Conservation (phyloP, 2,329 filamentous ascomycete genomes). For the Ceratocystis variospora region DNA sequence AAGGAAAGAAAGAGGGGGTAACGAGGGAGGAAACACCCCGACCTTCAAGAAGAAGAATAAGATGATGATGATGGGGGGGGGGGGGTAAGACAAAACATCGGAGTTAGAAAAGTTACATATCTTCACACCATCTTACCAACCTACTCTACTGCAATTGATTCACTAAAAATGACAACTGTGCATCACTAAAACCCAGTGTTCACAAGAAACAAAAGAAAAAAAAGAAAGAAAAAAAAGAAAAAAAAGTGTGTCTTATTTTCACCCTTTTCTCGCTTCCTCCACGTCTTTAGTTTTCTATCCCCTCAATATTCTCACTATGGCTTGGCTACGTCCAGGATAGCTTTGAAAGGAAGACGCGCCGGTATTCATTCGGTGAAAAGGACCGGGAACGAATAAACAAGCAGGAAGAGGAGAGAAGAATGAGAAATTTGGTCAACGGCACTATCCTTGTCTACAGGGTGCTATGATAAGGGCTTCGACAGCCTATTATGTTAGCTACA, state of each 20-base stretch:
- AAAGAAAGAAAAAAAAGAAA: too few relatives aligned
- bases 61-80: too few relatives aligned
- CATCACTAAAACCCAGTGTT: neutral
- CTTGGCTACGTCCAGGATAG: neutral
- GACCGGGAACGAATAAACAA: neutral
- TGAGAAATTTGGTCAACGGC: neutral
- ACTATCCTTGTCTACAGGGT: neutral
- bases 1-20: neutral
- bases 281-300: neutral
- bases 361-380: neutral
- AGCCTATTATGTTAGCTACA: neutral
- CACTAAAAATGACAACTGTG: neutral
- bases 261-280: neutral
- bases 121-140: neutral
- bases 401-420: neutral
- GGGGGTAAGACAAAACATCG: too few relatives aligned
- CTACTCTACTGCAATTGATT: neutral
- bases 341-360: constrained; percentile 6
- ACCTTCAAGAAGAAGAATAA: neutral
- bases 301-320: neutral
- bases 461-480: neutral
- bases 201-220: neutral
- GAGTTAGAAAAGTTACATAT: neutral
- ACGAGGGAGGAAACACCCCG: neutral
- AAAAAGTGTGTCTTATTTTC: neutral